These are phyloP conservation scores for Calonectria fujianensis DNA, from an alignment of 2,329 filamentous ascomycete genomes.

Conservation along the genomic window DNA sequence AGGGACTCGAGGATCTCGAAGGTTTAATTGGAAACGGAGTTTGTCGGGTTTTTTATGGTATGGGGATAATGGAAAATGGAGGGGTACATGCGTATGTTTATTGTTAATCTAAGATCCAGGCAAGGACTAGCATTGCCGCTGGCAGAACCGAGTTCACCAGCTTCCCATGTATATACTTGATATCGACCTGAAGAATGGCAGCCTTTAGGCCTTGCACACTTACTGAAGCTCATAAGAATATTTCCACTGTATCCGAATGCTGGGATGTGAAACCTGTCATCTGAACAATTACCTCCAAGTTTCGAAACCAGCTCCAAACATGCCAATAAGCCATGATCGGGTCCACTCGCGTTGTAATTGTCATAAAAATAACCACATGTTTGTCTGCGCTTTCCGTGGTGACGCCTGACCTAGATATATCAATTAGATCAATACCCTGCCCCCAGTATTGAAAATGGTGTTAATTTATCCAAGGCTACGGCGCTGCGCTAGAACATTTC, in stretches of 20 bases:
- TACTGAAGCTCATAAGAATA: background rate
- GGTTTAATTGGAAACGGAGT: constrained; percentile 8
- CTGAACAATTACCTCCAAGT: background rate
- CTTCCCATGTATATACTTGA: background rate
- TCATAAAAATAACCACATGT: background rate
- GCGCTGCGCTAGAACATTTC: background rate
- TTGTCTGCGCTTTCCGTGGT: background rate
- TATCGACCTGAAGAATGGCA: background rate
- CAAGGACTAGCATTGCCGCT: background rate
- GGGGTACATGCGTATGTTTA: background rate
- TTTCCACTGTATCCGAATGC: background rate
- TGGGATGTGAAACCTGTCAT: background rate
- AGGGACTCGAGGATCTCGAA: background rate
- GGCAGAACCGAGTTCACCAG: background rate
- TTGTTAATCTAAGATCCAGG: background rate
- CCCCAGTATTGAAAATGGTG: too few relatives aligned
- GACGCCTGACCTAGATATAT: too few relatives aligned
- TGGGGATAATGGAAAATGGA: background rate
- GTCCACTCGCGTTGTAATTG: background rate
- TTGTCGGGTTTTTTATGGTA: background rate
- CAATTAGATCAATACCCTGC: background rate
- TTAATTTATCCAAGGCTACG: too few relatives aligned
- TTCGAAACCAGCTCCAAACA: background rate
- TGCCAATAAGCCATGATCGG: background rate
- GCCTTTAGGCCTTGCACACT: background rate